Percentiles rank a stretch among this genome's conserved stretches.
phyloP scores from a whole-genome alignment of 306 rosid species.

The Myrica gale region DNA sequence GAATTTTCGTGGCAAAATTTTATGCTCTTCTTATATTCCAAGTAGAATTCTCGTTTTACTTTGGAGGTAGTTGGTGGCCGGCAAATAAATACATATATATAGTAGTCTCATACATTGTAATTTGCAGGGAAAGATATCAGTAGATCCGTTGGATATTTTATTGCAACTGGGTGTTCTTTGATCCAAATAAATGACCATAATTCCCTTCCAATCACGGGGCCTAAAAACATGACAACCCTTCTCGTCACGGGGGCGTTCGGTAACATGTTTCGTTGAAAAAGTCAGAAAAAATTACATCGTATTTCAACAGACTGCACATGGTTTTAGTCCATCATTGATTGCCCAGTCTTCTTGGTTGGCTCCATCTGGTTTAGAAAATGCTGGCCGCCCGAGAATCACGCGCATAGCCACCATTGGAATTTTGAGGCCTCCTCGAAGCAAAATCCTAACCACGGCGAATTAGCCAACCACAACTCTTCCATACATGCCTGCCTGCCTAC shows the following conservation, averaged over 20 bases:
- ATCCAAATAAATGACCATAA: neutral
- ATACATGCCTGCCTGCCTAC: no score
- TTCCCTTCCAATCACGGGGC: slow-evolving; percentile 34
- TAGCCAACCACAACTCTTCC: no score
- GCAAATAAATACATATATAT: no score
- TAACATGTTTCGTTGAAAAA: slow-evolving; percentile 21
- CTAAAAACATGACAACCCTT: neutral
- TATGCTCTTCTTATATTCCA: no score
- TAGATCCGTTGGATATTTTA: no score
- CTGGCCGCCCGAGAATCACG: slow-evolving; percentile 28
- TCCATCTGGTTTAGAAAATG: neutral
- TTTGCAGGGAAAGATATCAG: no score
- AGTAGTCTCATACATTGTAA: no score
- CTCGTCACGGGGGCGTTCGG: slow-evolving; percentile 37
- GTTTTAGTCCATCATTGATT: neutral
- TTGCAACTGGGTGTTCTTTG: neutral
- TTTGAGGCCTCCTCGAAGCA: neutral
- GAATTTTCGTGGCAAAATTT: no score
- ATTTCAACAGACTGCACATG: slow-evolving; percentile 24
- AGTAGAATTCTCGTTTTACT: no score
- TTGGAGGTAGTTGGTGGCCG: no score
- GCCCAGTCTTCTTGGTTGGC: no score
- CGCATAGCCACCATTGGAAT: neutral
- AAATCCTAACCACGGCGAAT: no score
- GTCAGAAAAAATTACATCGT: slow-evolving; percentile 15